Base-by-base conservation (phyloP, 805 yeast species). In the Suhomyces tanzawaensis region DNA sequence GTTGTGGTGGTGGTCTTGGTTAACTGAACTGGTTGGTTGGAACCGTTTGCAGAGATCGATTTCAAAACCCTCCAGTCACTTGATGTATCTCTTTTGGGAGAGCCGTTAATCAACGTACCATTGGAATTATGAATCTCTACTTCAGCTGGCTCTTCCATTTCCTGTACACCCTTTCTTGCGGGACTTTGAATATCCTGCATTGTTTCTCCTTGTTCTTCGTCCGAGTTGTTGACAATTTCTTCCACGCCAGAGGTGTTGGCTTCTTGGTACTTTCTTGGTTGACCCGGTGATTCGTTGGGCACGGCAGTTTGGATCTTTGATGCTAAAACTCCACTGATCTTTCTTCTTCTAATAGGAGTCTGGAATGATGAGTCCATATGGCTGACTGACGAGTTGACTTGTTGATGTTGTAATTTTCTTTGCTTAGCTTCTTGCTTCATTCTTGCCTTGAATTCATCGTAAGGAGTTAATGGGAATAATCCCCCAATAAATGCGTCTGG, bases 231-330 rank as follows among this genome's bases (percentile, higher is more conserved):
- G 28, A 57, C 53, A 8, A 64, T 53, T 53, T 76, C 57, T 48
- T 70, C 53, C 46, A 72, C 29, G 55, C 59, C 52, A 3, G 58
- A 46, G 34, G 45, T 48, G 7, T 55, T 50, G 18, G 46, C 56
- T 4, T 68, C 66, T 25, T 65, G 60, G 47, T 65, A 65, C 53
- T 91, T 91, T 55, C 97, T 77, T 28, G 99, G 99, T 62, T 93
- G 99, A 2, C 98, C 99, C 0, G 99, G 99, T 2, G 96, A 87
- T 35, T 87, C 87, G 47, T 77, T 76, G 4, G 98, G 99, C 14
- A 93, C 89, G 0, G 93, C 93, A 26, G 81, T 76, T 51, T 77
- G 84, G 22, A 78, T 75, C 49, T 82, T 79, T 36, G 81, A 76
- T 24, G 84, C 77, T 40, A 79, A 77, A 0, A 86, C 81, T 3